Evolutionary conservation across 192 early-diverging fungal genomes (phyloP), one percentile per base, ranked within the genome.

Genomic region (Borealophlyctis nickersoniae): DNA sequence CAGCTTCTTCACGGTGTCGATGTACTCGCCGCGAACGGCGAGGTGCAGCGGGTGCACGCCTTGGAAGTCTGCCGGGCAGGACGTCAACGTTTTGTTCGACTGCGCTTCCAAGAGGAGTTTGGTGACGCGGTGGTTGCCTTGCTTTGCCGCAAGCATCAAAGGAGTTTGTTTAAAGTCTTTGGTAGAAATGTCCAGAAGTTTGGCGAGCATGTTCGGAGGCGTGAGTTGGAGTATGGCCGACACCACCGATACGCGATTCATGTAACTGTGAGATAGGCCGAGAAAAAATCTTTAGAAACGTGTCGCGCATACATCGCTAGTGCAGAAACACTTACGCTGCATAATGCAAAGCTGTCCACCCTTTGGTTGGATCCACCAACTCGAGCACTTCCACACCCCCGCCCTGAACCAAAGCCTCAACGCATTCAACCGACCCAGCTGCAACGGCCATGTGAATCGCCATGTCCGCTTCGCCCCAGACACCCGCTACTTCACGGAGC

Each of bases 71-170:
- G 19, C 39, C 31, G 29, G 31, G 5, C 7, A 4, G 19, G 7
- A 7, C 11, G 14, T 34, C 26, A 19, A 9, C 11, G 58, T 11
- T 5, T 14, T 7, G 58, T 39, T 59, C 53, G 11, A 22, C 53
- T 59, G 16, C 13, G 60, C 60, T 54, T 27, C 52, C 48, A 59
- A 11, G 19, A 62, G 55, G 7, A 58, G 27, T 30, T 62, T 62
- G 29, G 58, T 52, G 60, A 4, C 4, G 9, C 55, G 24, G 14
- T 5, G 52, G 14, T 59, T 5, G 5, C 60, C 60, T 5, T 26
- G 49, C 22, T 59, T 52, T 9, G 33, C 60, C 4, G 60, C 60
- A 36, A 62, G 9, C 60, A 62, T 62, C 60, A 52, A 24, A 16
- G 60, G 60, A 5, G 60, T 62, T 22, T 62, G 39, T 5, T n/a